Evolutionary conservation across 169 alveolate species (phyloP).

Genomic region (Theileria annulata): DNA sequence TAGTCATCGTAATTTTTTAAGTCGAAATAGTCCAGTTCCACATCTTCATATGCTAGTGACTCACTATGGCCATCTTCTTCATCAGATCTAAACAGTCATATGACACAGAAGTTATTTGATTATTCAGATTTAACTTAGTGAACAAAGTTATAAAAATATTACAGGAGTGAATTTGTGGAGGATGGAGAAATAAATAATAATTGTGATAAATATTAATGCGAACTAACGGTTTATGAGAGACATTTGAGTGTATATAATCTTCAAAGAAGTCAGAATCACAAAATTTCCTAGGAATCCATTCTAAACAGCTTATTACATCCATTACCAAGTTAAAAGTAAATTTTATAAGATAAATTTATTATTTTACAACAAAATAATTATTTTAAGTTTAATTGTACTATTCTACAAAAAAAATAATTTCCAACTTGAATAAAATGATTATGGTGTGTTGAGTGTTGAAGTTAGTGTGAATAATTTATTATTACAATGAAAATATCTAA

Average conservation of each 20-base stretch:
- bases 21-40: constrained; percentile 36
- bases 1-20: constrained; percentile 60
- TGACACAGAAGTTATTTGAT: too few species aligned
- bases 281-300: constrained; percentile 60
- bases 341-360: not conserved
- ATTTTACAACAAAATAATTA: not conserved
- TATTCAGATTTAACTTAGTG: not conserved
- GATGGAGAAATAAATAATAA: too few species aligned
- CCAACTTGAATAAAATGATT: not conserved
- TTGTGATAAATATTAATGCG: not conserved
- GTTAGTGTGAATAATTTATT: too few species aligned
- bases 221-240: constrained; percentile 1
- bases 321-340: too few species aligned
- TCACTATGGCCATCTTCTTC: not conserved
- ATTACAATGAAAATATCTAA: constrained; percentile 57
- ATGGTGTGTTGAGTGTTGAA: not conserved
- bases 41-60: constrained; percentile 38
- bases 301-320: constrained; percentile 47
- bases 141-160: not conserved
- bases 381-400: not conserved
- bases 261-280: constrained; percentile 53
- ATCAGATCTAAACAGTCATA: too few species aligned
- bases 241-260: constrained; percentile 36
- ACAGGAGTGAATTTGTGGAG: not conserved
- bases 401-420: too few species aligned